Base-by-base conservation (phyloP, 2,329 filamentous ascomycete species). In the Ascochyta pisi region DNA sequence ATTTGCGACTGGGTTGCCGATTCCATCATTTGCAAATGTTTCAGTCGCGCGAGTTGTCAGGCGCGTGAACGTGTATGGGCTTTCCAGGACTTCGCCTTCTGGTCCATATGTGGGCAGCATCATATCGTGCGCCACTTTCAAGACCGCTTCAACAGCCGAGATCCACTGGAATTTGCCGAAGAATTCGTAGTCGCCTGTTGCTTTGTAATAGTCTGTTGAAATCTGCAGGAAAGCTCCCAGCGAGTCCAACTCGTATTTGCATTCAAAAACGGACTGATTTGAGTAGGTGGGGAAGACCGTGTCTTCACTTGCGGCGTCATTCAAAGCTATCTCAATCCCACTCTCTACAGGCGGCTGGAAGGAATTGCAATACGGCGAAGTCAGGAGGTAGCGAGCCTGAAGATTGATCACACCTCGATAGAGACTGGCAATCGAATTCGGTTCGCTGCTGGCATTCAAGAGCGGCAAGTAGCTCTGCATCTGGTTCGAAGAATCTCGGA, bases 351-450 rank as follows among this genome's bases (percentile, higher is more conserved):
- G 81, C 22, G 82, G 78, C 59, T 83, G 81, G 63, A 83, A 83
- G 5, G 79, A 77, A 65, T 83, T 82, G 72, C 81, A 83, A 64
- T 81, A 83, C 6, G 81, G 81, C 15, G 83, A 84, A 29, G 83
- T 82, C 50, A 85, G 79, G 47, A 91, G 81, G 71, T 90, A 91
- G 40, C 88, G 81, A 22, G 87, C 81, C 69, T 91, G 89, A 6
- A 89, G 79, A 69, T 91, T 91, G 71, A 92, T 89, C 3, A 89
- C 83, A 1, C 89, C 89, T 13, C 88, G 83, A 75, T 87, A 90
- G 0, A 91, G 77, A 22, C 84, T 85, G 31, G 88, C 87, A 19
- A 91, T 79, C 0, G 86, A 88, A 66, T 86, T 79, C 4, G 78
- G 74, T 3, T 81, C 79, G 6, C 76, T 76, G 34, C 83, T 84